Percentiles rank a stretch among this genome's conserved stretches.
phyloP scores from a whole-genome alignment of 2,329 filamentous ascomycete genomes.

The Verticillium albo-atrum region DNA sequence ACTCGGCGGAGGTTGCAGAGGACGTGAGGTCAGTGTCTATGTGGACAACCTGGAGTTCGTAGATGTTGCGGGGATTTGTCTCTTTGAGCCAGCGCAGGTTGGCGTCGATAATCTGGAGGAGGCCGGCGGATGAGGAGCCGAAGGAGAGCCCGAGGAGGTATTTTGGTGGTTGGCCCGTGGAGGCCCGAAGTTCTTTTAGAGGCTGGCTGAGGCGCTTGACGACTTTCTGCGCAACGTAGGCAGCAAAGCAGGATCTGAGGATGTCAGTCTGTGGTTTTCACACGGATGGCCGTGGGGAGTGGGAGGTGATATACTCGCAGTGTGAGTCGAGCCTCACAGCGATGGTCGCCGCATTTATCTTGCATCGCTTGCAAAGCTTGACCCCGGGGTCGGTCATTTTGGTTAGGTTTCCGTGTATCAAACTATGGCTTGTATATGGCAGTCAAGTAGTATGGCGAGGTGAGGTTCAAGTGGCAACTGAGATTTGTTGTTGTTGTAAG shows the following conservation, averaged over 20 bases:
- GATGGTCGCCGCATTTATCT: constrained; percentile 11
- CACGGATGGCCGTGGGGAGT: constrained; percentile 2
- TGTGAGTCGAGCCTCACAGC: constrained; percentile 17
- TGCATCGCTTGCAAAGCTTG: constrained; percentile 16
- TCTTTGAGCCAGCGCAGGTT: constrained; percentile 63
- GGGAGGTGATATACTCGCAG: constrained; percentile 16
- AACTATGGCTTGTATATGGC: neutral
- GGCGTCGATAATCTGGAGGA: constrained; percentile 71
- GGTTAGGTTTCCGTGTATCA: no score
- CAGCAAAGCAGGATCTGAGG: constrained; percentile 62
- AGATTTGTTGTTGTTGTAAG: neutral
- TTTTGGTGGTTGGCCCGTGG: constrained; percentile 26
- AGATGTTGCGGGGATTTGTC: constrained; percentile 61
- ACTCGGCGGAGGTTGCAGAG: constrained; percentile 1
- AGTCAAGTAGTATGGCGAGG: neutral
- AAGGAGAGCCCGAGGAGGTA: constrained; percentile 79
- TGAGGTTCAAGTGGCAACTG: neutral
- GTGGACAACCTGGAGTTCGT: constrained; percentile 60
- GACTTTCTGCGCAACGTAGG: constrained; percentile 74
- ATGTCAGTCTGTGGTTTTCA: constrained; percentile 5
- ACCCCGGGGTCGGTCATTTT: constrained; percentile 5
- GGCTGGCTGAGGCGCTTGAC: constrained; percentile 63
- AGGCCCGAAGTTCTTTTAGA: constrained; percentile 41
- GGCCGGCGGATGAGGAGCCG: constrained; percentile 72
- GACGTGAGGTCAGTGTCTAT: constrained; percentile 38